Conservation (phyloP, 768 basidiomycete genomes). For the Tylopilus balloui region DNA sequence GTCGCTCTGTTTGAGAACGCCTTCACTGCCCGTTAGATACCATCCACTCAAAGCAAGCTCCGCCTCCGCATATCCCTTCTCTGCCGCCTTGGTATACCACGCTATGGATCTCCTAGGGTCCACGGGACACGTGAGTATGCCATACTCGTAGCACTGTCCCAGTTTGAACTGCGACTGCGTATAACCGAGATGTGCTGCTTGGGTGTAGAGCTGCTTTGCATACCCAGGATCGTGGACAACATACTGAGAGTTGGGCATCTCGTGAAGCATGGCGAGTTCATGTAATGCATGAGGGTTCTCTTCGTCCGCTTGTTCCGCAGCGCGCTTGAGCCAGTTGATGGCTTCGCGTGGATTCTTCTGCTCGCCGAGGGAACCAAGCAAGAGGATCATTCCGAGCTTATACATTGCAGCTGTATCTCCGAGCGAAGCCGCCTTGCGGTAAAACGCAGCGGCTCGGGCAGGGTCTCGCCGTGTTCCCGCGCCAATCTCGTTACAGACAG, state of each 20-base stretch:
- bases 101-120: constrained; percentile 94
- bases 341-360: constrained; percentile 86
- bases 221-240: constrained; percentile 78
- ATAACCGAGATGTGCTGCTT: constrained; percentile 91
- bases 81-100: constrained; percentile 98
- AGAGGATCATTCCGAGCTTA: constrained; percentile 97
- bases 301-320: constrained; percentile 95
- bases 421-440: constrained; percentile 92
- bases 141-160: constrained; percentile 94
- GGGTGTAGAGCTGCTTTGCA: constrained; percentile 82
- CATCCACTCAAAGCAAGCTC: constrained; percentile 96
- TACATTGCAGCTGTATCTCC: constrained; percentile 99
- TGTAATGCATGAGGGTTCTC: constrained; percentile 97
- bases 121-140: constrained; percentile 79
- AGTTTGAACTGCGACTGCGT: constrained; percentile 93
- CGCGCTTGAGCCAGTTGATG: constrained; percentile 89
- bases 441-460: constrained; percentile 87
- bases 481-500: constrained; percentile 98
- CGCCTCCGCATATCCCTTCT: constrained; percentile 92
- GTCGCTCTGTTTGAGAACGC: constrained; percentile 95
- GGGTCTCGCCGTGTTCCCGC: constrained; percentile 91
- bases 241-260: constrained; percentile 58
- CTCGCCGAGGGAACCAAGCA: constrained; percentile 80
- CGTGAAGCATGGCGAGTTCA: constrained; percentile 87
- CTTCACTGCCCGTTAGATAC: constrained; percentile 96